Percentiles rank a stretch among this genome's conserved stretches.
These are phyloP conservation scores for Laguncularia racemosa DNA, from an alignment of 345 rosid genomes.

Conservation along the genomic window DNA sequence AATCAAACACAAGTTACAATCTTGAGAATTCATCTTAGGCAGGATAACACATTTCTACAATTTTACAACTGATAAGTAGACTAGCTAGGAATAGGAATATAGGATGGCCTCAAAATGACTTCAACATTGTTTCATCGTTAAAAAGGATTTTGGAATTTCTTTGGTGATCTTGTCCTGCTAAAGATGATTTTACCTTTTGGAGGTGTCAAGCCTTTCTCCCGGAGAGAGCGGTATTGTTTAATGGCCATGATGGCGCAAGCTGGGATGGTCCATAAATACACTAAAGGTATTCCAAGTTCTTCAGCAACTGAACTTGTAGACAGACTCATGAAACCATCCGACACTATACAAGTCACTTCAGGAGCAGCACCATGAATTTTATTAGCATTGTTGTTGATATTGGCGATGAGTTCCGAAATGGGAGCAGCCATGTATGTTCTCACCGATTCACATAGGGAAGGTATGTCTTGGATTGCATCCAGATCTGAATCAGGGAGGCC, in stretches of 20 bases:
- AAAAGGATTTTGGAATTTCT: neutral
- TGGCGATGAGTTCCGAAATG: slow-evolving; percentile 5
- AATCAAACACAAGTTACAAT: too few relatives aligned
- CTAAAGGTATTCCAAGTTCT: slow-evolving; percentile 6
- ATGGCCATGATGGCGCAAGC: slow-evolving; percentile 11
- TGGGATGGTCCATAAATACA: slow-evolving; percentile 3
- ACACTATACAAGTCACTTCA: slow-evolving; percentile 10
- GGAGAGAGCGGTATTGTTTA: neutral
- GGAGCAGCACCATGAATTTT: neutral
- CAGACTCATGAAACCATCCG: slow-evolving; percentile 12
- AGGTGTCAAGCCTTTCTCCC: slow-evolving; percentile 12
- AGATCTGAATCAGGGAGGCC: slow-evolving; percentile 4
- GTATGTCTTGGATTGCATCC: slow-evolving; percentile 4
- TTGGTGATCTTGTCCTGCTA: neutral
- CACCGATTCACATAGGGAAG: slow-evolving; percentile 3
- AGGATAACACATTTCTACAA: too few relatives aligned
- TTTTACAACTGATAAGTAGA: too few relatives aligned
- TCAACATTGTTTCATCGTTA: too few relatives aligned
- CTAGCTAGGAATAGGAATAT: too few relatives aligned
- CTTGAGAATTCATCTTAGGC: too few relatives aligned
- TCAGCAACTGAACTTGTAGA: slow-evolving; percentile 7
- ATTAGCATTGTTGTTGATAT: neutral
- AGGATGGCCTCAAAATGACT: too few relatives aligned
- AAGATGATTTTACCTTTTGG: slow-evolving; percentile 13
- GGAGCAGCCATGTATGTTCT: slow-evolving; percentile 3